Evolutionary conservation across 768 basidiomycete species (phyloP), one percentile per base, ranked within the genome.

Genomic region (Filobasidium floriforme): DNA sequence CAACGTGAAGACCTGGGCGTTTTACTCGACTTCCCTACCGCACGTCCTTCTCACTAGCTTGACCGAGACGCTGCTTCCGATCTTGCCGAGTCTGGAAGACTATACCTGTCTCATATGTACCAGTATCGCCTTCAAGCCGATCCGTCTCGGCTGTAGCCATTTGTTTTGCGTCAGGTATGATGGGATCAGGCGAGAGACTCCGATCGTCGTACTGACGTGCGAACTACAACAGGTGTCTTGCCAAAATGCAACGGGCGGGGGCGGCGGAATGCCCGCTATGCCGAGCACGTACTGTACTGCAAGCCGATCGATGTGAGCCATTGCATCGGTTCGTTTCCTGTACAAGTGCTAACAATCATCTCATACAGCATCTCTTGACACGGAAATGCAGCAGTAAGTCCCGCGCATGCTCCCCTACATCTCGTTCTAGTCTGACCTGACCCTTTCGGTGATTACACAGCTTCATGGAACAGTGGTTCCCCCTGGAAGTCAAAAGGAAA

Each of bases 391-490:
- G 78, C 70, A 71, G 77, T 79, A 62, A 72, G 76, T 70, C 22
- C 19, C 41, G 40, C 22, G 62, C 22, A 1, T 59, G n/a, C 54
- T 37, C 32, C 9, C 32, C 32, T 9, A 37, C 32, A 3, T 37
- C 32, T 4, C 19, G 66, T 90, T 89, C 83, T 2, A 91, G 90
- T 84, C 91, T 18, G 89, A 91, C 72, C 85, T 85, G 83, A 88
- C 85, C 1, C 75, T 90, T 55, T 80, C 3, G 9, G 4, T 37
- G 4, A 37, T 4, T 4, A 29, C n/a, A 88, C 55, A 88, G 90
- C 70, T 92, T 91, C 71, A 90, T 96, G 87, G 83, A 87, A 66
- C 86, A 89, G 71, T 96, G 91, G 90, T 97, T 97, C 77, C 91
- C 93, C 0, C 74, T 84, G 15, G 93, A 96, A 75, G 82, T 90